These are phyloP conservation scores for Exophiala dermatitidis DNA, from an alignment of 2,329 filamentous ascomycete species.

Conservation along the genomic window DNA sequence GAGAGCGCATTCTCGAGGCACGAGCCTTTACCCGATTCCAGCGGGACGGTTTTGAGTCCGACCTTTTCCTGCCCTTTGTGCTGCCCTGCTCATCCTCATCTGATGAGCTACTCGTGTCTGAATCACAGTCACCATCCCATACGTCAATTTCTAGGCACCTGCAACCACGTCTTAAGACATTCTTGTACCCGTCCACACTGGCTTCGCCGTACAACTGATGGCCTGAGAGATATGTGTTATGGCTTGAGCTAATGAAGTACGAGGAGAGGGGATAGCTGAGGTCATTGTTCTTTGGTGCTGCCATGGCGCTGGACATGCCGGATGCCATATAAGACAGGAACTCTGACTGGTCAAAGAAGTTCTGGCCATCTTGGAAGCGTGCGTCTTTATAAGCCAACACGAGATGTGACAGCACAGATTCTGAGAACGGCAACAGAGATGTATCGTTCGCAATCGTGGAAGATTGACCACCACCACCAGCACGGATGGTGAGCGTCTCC, in stretches of 20 bases:
- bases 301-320: conserved; percentile 37
- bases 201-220: conserved; percentile 76
- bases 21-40: conserved; percentile 23
- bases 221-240: conserved; percentile 86
- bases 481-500: conserved; percentile 9
- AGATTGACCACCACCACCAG: conserved; percentile 24
- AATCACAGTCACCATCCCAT: conserved; percentile 63
- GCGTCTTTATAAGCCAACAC: conserved; percentile 31
- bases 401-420: conserved; percentile 32
- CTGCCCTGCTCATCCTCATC: conserved; percentile 20
- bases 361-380: conserved; percentile 17
- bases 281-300: conserved; percentile 50
- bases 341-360: conserved; percentile 18
- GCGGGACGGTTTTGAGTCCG: conserved; percentile 19
- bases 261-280: conserved; percentile 66
- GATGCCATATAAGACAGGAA: conserved; percentile 43
- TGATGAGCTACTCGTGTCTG: conserved; percentile 30
- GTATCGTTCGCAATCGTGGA: conserved; percentile 3
- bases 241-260: conserved; percentile 90
- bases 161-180: conserved; percentile 68
- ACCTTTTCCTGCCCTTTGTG: not conserved
- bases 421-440: conserved; percentile 28
- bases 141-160: conserved; percentile 93
- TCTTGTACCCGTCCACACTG: conserved; percentile 69
- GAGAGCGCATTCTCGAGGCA: conserved; percentile 21